phyloP scores from a whole-genome alignment of 164 flowering plant genomes.

The Tinospora cordifolia region DNA sequence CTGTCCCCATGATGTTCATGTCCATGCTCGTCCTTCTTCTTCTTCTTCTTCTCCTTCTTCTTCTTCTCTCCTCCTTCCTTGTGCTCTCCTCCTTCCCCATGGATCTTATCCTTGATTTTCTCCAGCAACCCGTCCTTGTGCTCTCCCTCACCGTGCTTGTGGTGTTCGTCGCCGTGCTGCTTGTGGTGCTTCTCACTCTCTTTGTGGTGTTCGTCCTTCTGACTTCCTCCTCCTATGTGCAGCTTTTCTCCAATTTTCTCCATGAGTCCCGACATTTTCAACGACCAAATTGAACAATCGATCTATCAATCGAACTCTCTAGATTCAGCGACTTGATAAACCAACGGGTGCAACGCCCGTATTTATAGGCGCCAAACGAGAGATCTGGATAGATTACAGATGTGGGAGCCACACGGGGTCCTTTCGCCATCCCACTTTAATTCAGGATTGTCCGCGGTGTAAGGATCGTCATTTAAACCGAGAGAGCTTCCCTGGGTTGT shows the following conservation, averaged over 20 bases:
- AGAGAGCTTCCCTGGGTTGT: no score
- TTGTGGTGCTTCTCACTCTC: background rate
- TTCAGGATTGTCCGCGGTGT: background rate
- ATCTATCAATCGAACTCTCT: background rate
- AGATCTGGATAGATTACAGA: background rate
- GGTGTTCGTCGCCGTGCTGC: constrained; percentile 1
- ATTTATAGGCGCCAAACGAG: background rate
- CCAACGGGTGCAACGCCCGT: background rate
- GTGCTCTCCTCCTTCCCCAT: constrained; percentile 23
- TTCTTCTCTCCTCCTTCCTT: constrained; percentile 9
- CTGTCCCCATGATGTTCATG: constrained; percentile 16
- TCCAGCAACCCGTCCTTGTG: constrained; percentile 38
- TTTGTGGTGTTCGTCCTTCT: constrained; percentile 19
- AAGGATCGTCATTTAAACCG: no score
- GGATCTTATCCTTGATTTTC: constrained; percentile 55
- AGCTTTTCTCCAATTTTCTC: constrained; percentile 52
- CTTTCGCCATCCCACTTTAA: background rate
- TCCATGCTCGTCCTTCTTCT: constrained; percentile 22
- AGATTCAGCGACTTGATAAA: background rate
- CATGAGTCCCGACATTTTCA: constrained; percentile 46
- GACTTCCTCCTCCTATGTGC: constrained; percentile 48
- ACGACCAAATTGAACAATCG: no score
- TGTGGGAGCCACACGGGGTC: background rate
- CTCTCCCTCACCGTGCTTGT: constrained; percentile 6
- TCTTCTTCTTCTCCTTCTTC: constrained; percentile 39